Conservation (phyloP, 2,329 filamentous ascomycete species). For the Gnomoniopsis smithogilvyi region DNA sequence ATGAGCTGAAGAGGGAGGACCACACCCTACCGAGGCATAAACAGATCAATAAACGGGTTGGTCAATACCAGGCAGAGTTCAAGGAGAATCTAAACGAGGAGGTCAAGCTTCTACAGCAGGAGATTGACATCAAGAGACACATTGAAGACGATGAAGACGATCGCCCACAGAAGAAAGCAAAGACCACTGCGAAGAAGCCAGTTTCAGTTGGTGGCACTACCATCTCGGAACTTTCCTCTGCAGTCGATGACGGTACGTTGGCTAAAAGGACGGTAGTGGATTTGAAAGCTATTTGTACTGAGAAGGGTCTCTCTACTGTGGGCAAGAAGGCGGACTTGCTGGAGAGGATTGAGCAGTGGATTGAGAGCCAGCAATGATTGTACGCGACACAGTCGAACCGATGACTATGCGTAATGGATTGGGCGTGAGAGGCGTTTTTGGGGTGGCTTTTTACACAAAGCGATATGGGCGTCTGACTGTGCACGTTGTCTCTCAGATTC, state of each 20-base stretch:
- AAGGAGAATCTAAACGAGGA: conserved; percentile 64
- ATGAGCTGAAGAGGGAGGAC: conserved; percentile 65
- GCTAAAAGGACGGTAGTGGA: conserved; percentile 53
- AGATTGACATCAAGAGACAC: conserved; percentile 49
- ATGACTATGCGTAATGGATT: background rate
- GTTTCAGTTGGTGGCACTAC: conserved; percentile 31
- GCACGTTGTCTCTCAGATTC: background rate
- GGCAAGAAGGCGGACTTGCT: conserved; percentile 54
- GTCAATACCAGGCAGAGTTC: conserved; percentile 76
- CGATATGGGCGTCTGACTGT: background rate
- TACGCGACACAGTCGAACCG: background rate
- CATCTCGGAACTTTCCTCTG: conserved; percentile 44
- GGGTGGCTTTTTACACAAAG: background rate
- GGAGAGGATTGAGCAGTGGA: conserved; percentile 55
- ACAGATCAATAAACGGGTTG: conserved; percentile 86
- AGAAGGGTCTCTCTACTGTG: conserved; percentile 44
- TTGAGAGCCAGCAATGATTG: conserved; percentile 32
- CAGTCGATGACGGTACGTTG: conserved; percentile 43
- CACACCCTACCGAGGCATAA: conserved; percentile 79
- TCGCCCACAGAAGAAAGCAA: conserved; percentile 45
- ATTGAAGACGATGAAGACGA: conserved; percentile 38
- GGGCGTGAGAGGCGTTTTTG: background rate
- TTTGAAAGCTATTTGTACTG: conserved; percentile 46
- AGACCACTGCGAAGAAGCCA: conserved; percentile 25
- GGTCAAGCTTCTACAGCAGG: conserved; percentile 32